Percentiles rank a stretch among this genome's conserved stretches.
phyloP scores from a whole-genome alignment of 768 basidiomycete species.

The Termitomyces sp. region DNA sequence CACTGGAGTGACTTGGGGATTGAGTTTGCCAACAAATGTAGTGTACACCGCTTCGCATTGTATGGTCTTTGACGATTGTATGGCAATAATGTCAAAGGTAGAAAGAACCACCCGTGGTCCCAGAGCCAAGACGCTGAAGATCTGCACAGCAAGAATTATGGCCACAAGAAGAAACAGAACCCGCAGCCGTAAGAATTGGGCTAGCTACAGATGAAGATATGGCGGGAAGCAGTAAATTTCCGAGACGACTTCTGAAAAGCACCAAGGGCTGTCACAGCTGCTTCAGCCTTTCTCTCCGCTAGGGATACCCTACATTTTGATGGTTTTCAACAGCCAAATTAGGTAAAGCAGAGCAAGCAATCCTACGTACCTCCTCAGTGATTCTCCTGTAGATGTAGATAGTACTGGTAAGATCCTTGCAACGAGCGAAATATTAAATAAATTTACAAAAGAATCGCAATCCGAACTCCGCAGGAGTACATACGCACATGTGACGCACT shows the following conservation, averaged over 20 bases:
- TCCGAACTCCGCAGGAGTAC: not conserved
- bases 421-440: too few species aligned
- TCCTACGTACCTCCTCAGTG: too few species aligned
- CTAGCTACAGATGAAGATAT: slow-evolving; percentile 33
- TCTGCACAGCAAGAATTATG: slow-evolving; percentile 27
- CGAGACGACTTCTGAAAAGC: not conserved
- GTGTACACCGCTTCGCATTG: slow-evolving; percentile 54
- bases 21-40: slow-evolving; percentile 38
- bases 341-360: too few species aligned
- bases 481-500: slow-evolving; percentile 20
- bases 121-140: slow-evolving; percentile 29
- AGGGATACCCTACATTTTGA: not conserved
- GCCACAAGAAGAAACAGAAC: slow-evolving; percentile 19
- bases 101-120: slow-evolving; percentile 41
- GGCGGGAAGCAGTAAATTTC: slow-evolving; percentile 17
- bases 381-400: too few species aligned
- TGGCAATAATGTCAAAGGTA: slow-evolving; percentile 30
- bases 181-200: slow-evolving; percentile 26
- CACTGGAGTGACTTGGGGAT: slow-evolving; percentile 33
- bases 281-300: slow-evolving; percentile 1
- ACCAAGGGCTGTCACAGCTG: not conserved
- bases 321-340: not conserved
- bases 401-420: too few species aligned
- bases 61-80: slow-evolving; percentile 40
- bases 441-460: not conserved